A percentile compares a stretch with the other conserved stretches of the same genome.
Evolutionary conservation across 2,329 filamentous ascomycete species (phyloP).

Genomic region (Tolypocladium endophyticum): DNA sequence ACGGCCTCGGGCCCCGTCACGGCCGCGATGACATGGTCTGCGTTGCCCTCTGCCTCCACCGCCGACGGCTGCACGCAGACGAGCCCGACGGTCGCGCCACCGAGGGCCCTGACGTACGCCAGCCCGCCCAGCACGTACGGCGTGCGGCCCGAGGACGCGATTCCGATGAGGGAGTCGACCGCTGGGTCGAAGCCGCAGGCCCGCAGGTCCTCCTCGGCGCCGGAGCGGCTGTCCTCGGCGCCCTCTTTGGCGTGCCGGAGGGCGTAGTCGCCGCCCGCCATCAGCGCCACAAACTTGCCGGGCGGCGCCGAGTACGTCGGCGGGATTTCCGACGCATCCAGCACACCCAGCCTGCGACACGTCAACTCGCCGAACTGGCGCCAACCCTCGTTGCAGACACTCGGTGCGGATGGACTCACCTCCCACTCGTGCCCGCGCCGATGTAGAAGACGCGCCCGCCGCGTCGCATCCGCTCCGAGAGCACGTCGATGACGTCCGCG

Average conservation of each 20-base stretch:
- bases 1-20: slow-evolving; percentile 31
- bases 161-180: slow-evolving; percentile 27
- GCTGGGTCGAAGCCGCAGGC: slow-evolving; percentile 15
- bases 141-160: slow-evolving; percentile 30
- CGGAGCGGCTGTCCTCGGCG: slow-evolving; percentile 25
- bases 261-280: slow-evolving; percentile 29
- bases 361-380: not conserved
- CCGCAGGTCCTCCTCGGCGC: slow-evolving; percentile 19
- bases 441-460: slow-evolving; percentile 12
- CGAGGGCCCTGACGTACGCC: slow-evolving; percentile 20
- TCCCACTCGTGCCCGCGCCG: slow-evolving; percentile 32
- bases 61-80: slow-evolving; percentile 24
- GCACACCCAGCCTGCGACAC: slow-evolving; percentile 21
- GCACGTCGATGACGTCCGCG: slow-evolving; percentile 6
- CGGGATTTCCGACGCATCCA: slow-evolving; percentile 30
- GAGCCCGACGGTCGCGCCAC: slow-evolving; percentile 25
- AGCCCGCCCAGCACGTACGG: slow-evolving; percentile 26
- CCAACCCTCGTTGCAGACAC: not conserved
- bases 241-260: slow-evolving; percentile 28
- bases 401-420: slow-evolving; percentile 20
- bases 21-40: slow-evolving; percentile 20
- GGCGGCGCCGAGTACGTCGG: slow-evolving; percentile 28
- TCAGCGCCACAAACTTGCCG: slow-evolving; percentile 27
- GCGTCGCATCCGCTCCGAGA: slow-evolving; percentile 5
- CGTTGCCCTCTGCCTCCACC: slow-evolving; percentile 8